Base-by-base conservation (phyloP, 495 filamentous ascomycete genomes). In the Penicillium macrosclerotiorum region DNA sequence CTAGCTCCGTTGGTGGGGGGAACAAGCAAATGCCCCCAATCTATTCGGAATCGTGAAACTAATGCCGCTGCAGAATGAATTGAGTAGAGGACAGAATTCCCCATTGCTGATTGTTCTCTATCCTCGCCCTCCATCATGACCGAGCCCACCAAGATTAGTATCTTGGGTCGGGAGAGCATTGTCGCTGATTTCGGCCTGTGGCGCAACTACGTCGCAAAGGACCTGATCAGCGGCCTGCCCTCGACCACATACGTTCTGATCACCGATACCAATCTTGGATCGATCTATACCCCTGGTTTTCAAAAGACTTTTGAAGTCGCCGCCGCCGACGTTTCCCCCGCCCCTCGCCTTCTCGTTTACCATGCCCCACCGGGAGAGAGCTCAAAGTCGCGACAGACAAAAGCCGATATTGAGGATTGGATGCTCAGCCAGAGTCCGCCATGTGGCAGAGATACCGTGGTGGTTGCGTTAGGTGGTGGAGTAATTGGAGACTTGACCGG, bases 401-500 rank as follows among this genome's bases (percentile, higher is more conserved):
- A 96, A 67, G 92, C 85, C 35, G 86, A 90, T 59, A 89, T 97
- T 50, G 91, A 97, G 63, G 91, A 97, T 71, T 98, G 94, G 94
- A 87, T 98, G 86, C 76, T 96, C 37, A 80, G 84, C 48, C 80
- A 96, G 46, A 70, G 55, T 40, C 75, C 75, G 7, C 75, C 74
- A 64, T 97, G 90, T 76, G 95, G 92, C 14, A 79, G 93, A 37
- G 93, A 98, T 65, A 95, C 90, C 1, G 86, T 98, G 33, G 80
- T 98, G 40, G 88, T 98, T 65, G 93, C 93, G 13, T 76, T 98
- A 11, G 93, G 93, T n/a, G 93, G 93, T 48, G 93, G 93, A 38
- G 94, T 98, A 18, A 95, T 98, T 71, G 93, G 93, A 16, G 93
- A 98, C 63, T 84, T 97, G 83, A 90, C 95, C 46, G 93, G 93